Evolutionary conservation across 768 basidiomycete genomes (phyloP).

Genomic region (Mycena galericulata): DNA sequence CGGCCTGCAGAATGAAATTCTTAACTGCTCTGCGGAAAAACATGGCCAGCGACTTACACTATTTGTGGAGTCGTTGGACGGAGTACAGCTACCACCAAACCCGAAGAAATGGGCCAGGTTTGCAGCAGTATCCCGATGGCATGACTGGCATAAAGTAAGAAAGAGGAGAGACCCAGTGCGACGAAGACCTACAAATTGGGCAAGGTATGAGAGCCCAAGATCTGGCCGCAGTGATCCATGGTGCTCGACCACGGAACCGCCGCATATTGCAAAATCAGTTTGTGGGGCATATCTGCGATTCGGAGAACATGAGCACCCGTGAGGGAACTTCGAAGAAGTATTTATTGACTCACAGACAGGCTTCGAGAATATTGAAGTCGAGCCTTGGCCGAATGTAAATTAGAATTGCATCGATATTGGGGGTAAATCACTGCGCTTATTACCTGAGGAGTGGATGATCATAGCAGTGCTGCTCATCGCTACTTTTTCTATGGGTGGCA

Average conservation of each 20-base stretch:
- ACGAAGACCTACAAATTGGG: slow-evolving; percentile 10
- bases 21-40: background rate
- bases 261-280: slow-evolving; percentile 9
- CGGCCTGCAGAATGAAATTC: background rate
- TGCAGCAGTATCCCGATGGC: slow-evolving; percentile 4
- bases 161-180: background rate
- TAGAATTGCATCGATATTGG: background rate
- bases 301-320: background rate
- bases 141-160: background rate
- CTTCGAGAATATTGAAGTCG: slow-evolving; percentile 23
- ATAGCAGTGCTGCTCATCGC: background rate
- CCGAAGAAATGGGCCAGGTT: slow-evolving; percentile 13
- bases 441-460: slow-evolving; percentile 17
- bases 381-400: slow-evolving; percentile 1
- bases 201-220: background rate
- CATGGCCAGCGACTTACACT: background rate
- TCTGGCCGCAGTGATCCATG: slow-evolving; percentile 18
- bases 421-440: too few relatives aligned
- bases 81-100: slow-evolving; percentile 4
- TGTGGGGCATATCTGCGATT: slow-evolving; percentile 19
- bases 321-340: too few relatives aligned
- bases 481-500: background rate
- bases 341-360: slow-evolving; percentile 15
- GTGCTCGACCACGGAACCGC: background rate
- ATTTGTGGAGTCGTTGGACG: slow-evolving; percentile 8